Percentiles rank a stretch among this genome's conserved stretches.
These are phyloP conservation scores for Achlya hypogyna DNA, from an alignment of 352 stramenopile genomes.

Conservation along the genomic window DNA sequence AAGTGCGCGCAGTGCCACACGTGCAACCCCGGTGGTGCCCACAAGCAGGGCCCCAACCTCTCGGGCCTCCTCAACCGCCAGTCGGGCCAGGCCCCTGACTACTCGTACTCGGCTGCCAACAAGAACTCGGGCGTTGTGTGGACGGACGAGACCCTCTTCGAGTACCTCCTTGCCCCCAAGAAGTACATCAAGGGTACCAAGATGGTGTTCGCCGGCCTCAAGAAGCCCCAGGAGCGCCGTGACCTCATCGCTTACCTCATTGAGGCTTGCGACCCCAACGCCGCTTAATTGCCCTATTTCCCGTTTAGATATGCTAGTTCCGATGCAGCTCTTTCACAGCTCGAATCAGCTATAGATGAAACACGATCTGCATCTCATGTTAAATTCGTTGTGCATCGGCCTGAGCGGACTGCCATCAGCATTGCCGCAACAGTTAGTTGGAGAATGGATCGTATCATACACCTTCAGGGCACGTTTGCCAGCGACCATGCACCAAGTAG, in stretches of 20 bases:
- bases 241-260: slow-evolving; percentile 99
- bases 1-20: slow-evolving; percentile 95
- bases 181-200: slow-evolving; percentile 99
- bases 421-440: too few species aligned
- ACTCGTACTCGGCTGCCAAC: slow-evolving; percentile 98
- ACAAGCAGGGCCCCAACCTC: slow-evolving; percentile 99
- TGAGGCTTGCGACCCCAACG: slow-evolving; percentile 46
- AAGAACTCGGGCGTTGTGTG: slow-evolving; percentile 97
- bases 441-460: too few species aligned
- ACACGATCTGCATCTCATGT: neutral
- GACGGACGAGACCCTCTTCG: slow-evolving; percentile 96
- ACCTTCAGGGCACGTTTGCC: too few species aligned
- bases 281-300: slow-evolving; percentile 29
- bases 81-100: slow-evolving; percentile 93
- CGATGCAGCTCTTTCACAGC: too few species aligned
- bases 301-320: neutral
- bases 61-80: slow-evolving; percentile 94
- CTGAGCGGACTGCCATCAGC: too few species aligned
- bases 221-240: slow-evolving; percentile 95
- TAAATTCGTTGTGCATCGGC: too few species aligned
- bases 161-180: slow-evolving; percentile 98
- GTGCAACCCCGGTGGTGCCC: slow-evolving; percentile 75
- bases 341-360: too few species aligned
- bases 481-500: too few species aligned
- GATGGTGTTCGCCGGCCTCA: slow-evolving; percentile 99